phyloP scores from a whole-genome alignment of 441 rosid genomes.

The Pelargonium cotyledonis region DNA sequence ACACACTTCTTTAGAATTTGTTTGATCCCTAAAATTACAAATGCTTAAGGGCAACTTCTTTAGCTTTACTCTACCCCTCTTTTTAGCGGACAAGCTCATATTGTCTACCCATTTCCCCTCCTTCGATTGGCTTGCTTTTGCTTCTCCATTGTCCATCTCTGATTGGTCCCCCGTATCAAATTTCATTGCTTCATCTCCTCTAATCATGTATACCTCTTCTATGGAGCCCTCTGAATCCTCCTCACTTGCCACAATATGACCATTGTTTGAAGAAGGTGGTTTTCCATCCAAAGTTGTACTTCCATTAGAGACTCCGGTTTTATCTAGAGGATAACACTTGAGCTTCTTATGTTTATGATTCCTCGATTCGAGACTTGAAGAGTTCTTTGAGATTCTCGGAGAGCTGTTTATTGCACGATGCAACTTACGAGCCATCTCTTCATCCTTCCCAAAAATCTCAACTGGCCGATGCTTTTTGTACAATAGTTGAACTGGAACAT shows the following conservation, averaged over 20 bases:
- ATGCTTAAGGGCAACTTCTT: slow-evolving; percentile 67
- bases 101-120: slow-evolving; percentile 40
- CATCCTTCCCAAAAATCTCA: slow-evolving; percentile 44
- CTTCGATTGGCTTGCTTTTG: slow-evolving; percentile 36
- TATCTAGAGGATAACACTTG: slow-evolving; percentile 34
- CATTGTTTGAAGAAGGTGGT: slow-evolving; percentile 32
- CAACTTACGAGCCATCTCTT: slow-evolving; percentile 60
- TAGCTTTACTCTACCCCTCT: slow-evolving; percentile 76
- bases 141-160: slow-evolving; percentile 33
- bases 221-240: slow-evolving; percentile 52
- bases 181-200: slow-evolving; percentile 31
- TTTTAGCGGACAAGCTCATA: slow-evolving; percentile 38
- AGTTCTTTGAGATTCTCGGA: slow-evolving; percentile 58
- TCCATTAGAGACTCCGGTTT: slow-evolving; percentile 29
- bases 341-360: slow-evolving; percentile 54
- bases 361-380: slow-evolving; percentile 38
- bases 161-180: slow-evolving; percentile 23
- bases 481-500: slow-evolving; percentile 74
- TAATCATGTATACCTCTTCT: slow-evolving; percentile 29
- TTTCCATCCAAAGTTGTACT: slow-evolving; percentile 26
- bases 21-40: slow-evolving; percentile 54
- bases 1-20: slow-evolving; percentile 32
- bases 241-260: slow-evolving; percentile 37
- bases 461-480: slow-evolving; percentile 51
- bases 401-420: slow-evolving; percentile 67